These are phyloP conservation scores for Metschnikowia peoriensis DNA, from an alignment of 805 yeast species.

Conservation along the genomic window DNA sequence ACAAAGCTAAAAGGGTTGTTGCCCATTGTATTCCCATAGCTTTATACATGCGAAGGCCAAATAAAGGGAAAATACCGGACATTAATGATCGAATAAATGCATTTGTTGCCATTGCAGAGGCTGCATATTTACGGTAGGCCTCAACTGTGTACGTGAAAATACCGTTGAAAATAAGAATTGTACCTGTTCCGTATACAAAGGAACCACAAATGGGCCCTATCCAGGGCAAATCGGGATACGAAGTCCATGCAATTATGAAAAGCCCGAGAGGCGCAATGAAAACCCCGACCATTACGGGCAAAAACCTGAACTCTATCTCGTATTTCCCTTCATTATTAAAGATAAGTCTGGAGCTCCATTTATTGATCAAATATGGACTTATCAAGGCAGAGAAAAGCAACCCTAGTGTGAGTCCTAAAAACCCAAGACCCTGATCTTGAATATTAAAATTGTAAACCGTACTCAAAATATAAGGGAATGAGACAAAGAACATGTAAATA, in stretches of 20 bases:
- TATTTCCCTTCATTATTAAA: constrained; percentile 8
- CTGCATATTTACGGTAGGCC: constrained; percentile 16
- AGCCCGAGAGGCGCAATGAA: constrained; percentile 17
- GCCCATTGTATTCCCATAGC: constrained; percentile 18
- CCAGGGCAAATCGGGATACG: constrained; percentile 13
- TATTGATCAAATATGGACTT: constrained; percentile 9
- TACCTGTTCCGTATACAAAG: constrained; percentile 14
- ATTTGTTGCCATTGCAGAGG: constrained; percentile 19
- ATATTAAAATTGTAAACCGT: constrained; percentile 13
- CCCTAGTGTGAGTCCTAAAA: constrained; percentile 15
- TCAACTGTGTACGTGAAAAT: constrained; percentile 17
- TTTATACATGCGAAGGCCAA: constrained; percentile 16
- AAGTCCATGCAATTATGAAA: constrained; percentile 18
- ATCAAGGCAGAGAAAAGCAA: constrained; percentile 9
- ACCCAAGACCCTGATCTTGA: constrained; percentile 14
- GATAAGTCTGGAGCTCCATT: constrained; percentile 5
- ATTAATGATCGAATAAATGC: constrained; percentile 14
- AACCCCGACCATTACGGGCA: constrained; percentile 15
- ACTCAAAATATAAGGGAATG: constrained; percentile 16
- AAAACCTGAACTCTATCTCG: constrained; percentile 11
- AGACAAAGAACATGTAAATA: constrained; percentile 17
- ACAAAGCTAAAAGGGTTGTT: constrained; percentile 12
- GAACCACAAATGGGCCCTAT: constrained; percentile 17
- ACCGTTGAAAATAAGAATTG: constrained; percentile 16
- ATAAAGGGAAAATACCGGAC: constrained; percentile 16